phyloP scores from a whole-genome alignment of 2,329 filamentous ascomycete species.

The Beauveria sp. region DNA sequence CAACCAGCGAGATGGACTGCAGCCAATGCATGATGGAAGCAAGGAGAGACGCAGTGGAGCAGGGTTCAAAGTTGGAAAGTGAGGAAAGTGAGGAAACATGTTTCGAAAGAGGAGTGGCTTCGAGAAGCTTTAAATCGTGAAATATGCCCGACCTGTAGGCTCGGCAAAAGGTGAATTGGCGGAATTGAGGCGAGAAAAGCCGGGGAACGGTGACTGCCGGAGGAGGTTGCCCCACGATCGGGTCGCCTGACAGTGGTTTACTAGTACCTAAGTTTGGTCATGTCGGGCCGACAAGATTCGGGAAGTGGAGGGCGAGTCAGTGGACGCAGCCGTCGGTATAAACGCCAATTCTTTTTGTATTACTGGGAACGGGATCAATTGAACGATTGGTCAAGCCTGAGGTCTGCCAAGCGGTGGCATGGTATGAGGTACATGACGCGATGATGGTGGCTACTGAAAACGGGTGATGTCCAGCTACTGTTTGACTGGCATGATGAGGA shows the following conservation, averaged over 20 bases:
- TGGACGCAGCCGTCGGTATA: background rate
- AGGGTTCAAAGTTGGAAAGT: background rate
- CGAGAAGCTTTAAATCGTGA: background rate
- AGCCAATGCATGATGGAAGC: constrained; percentile 12
- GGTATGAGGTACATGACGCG: no score
- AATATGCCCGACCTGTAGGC: background rate
- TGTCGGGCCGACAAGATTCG: constrained; percentile 5
- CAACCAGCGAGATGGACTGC: constrained; percentile 4
- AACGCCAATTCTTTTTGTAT: background rate
- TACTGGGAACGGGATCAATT: background rate
- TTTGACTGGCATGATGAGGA: no score
- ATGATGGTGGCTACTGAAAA: no score
- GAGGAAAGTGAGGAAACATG: background rate
- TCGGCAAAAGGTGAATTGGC: background rate
- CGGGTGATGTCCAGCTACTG: no score
- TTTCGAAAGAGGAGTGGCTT: background rate
- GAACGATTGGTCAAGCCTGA: background rate
- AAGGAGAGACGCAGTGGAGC: no score
- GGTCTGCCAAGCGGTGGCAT: no score
- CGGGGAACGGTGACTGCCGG: background rate
- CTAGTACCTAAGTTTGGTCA: background rate
- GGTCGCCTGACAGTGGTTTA: background rate
- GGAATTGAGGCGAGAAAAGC: background rate
- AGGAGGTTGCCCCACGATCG: constrained; percentile 5
- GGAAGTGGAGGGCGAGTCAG: background rate